Percentiles rank a stretch among this genome's conserved stretches.
Evolutionary conservation across 805 yeast species (phyloP).

Genomic region (Ogataea degrootiae): DNA sequence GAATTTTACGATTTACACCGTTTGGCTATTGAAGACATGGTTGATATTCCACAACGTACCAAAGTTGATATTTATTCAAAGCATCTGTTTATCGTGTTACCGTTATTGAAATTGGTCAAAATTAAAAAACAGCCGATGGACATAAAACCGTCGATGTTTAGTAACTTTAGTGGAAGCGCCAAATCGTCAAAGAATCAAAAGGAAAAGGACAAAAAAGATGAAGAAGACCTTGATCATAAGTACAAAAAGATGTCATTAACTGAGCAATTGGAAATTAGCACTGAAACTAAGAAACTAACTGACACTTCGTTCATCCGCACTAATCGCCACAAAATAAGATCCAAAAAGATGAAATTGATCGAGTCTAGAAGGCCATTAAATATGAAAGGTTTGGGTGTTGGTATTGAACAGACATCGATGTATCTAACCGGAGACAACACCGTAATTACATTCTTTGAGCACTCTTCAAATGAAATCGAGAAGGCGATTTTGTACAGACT

Average conservation of each 20-base stretch:
- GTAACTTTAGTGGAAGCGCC: not conserved
- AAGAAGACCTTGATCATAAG: not conserved
- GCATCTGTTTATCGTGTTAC: conserved; percentile 51
- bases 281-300: conserved; percentile 30
- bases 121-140: conserved; percentile 11
- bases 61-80: conserved; percentile 49
- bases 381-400: conserved; percentile 39
- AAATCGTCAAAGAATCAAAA: too few species aligned
- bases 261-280: conserved; percentile 18
- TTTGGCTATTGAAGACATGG: conserved; percentile 56
- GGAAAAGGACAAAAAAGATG: not conserved
- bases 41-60: conserved; percentile 58
- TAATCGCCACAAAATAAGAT: conserved; percentile 4
- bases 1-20: conserved; percentile 44
- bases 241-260: conserved; percentile 9
- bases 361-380: conserved; percentile 43
- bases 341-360: conserved; percentile 26
- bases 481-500: conserved; percentile 47
- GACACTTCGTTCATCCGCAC: conserved; percentile 26
- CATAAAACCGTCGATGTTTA: conserved; percentile 2
- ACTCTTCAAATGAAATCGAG: conserved; percentile 49
- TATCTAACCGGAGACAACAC: conserved; percentile 41
- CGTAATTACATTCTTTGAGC: conserved; percentile 53
- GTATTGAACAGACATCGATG: conserved; percentile 52
- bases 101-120: conserved; percentile 43